Conservation (phyloP, 2,329 filamentous ascomycete genomes). For the Cordyceps javanica region DNA sequence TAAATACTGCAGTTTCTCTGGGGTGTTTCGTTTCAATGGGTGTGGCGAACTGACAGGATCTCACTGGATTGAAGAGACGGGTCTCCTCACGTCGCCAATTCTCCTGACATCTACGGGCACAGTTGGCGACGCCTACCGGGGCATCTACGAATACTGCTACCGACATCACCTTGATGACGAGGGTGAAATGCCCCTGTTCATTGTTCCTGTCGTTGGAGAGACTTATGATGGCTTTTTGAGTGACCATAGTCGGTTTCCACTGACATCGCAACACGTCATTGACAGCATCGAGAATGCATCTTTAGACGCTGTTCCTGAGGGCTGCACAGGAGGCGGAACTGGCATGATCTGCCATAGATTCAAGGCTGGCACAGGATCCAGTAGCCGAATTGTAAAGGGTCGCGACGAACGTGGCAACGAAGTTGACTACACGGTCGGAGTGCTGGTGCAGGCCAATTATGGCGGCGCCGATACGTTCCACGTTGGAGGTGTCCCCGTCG, state of each 20-base stretch:
- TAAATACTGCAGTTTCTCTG: conserved; percentile 38
- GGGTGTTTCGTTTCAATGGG: conserved; percentile 58
- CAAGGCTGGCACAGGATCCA: conserved; percentile 61
- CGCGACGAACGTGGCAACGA: conserved; percentile 25
- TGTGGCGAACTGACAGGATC: conserved; percentile 56
- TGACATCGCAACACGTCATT: conserved; percentile 48
- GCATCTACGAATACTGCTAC: conserved; percentile 50
- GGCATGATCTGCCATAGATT: conserved; percentile 62
- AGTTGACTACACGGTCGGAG: conserved; percentile 51
- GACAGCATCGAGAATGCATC: conserved; percentile 46
- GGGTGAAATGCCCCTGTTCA: conserved; percentile 43
- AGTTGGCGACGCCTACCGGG: conserved; percentile 53
- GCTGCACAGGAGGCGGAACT: conserved; percentile 60
- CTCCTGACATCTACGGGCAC: conserved; percentile 53
- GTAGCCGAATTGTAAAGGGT: conserved; percentile 49
- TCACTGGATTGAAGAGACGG: conserved; percentile 57
- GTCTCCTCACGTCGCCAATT: conserved; percentile 52
- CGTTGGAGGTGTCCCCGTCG: conserved; percentile 56
- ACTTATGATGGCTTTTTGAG: conserved; percentile 59
- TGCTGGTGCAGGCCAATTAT: conserved; percentile 61
- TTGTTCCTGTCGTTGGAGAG: conserved; percentile 54
- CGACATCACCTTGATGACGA: conserved; percentile 36
- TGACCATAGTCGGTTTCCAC: conserved; percentile 48
- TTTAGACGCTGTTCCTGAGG: conserved; percentile 49
- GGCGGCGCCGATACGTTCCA: conserved; percentile 49